Base-by-base conservation (phyloP, 371 early-diverging fungal genomes). In the Chytridium lagenaria region DNA sequence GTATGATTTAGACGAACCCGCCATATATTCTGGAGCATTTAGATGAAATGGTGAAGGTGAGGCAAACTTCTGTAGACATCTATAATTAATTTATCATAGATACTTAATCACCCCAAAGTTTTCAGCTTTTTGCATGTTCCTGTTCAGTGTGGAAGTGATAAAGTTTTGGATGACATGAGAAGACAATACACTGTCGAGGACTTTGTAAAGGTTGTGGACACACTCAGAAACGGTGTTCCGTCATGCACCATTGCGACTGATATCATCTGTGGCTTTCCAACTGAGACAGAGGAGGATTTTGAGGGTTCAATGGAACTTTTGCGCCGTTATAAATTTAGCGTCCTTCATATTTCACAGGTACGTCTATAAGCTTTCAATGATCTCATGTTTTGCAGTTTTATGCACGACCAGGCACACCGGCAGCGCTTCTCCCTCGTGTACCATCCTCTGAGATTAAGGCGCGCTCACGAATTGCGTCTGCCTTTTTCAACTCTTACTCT, bases 1-100 rank as follows among this genome's bases (percentile, higher is more conserved):
- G 16, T 28, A 34, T 26, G n/a, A 36, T 3, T 5, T 26, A 69
- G 74, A 86, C 87, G 23, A 87, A 87, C 66, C 87, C 87, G 19
- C 87, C 87, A 1, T 86, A 87, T 77, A 87, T 87, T 36, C 70
- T 85, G 44, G 83, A 83, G 50, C 86, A 87, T 73, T 55, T 87
- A n/a, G 69, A 72, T n/a, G 82, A 73, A 34, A 81, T 87, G 15
- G 80, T 81, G 15, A 67, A 80, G 38, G 63, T 61, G 33, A 10
- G 19, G 2, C 26, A 12, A 10, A 61, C 7, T 12, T 23, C 31
- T 61, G 7, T 12, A 22, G 15, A 10, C 15, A 3, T 23, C 7
- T 61, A 31, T 61, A 7, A 7, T 61, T 22, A 34, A 7, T 36
- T 61, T 10, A 3, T 26, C 23, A 19, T 19, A 52, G 55, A 52